Base-by-base conservation (phyloP, 192 early-diverging fungal species). In the Spizellomyces sp. region DNA sequence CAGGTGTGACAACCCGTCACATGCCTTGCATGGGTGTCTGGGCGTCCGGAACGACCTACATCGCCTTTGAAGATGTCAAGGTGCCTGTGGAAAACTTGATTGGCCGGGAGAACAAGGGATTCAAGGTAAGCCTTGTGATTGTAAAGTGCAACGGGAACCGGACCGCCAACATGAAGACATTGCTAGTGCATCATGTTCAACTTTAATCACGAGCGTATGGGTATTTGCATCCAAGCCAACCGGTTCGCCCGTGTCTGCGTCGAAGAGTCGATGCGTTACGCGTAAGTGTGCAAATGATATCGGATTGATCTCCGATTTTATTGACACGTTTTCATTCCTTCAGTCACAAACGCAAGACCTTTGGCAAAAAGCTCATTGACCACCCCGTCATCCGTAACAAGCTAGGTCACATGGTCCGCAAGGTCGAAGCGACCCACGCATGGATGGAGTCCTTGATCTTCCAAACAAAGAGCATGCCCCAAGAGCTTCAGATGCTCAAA, bases 211-310 rank as follows among this genome's bases (percentile, higher is more conserved):
- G 91, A 93, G 75, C 86, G 91, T 50, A 87, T 87, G 83, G 92
- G 92, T 48, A 91, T 93, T 66, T 86, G 86, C 48, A 90, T 94
- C 70, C 91, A 95, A 77, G 91, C 92, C 36, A 95, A 80, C 55
- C 88, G 93, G 22, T 91, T 95, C 52, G 87, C 93, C 22, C 91
- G 93, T 75, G 93, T 95, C 21, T 95, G 93, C 67, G 86, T 89
- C 59, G 91, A 94, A 75, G 93, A 95, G 66, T 72, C 88, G 10
- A 70, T 94, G 74, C 91, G 91, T 75, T 94, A 93, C 77, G 90
- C 90, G 58, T 70, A 62, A 45, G 69, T 70, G 41, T 4, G 14
- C 12, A n/a, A 54, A 54, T 54, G 50, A 19, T 54, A n/a, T n/a
- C 4, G 2, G 17, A 54, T 19, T 19, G 4, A 54, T n/a, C 1